Percentiles rank a stretch among this genome's conserved stretches.
Evolutionary conservation across 2,329 filamentous ascomycete species (phyloP).

Genomic region (Acrocalymma vagum): DNA sequence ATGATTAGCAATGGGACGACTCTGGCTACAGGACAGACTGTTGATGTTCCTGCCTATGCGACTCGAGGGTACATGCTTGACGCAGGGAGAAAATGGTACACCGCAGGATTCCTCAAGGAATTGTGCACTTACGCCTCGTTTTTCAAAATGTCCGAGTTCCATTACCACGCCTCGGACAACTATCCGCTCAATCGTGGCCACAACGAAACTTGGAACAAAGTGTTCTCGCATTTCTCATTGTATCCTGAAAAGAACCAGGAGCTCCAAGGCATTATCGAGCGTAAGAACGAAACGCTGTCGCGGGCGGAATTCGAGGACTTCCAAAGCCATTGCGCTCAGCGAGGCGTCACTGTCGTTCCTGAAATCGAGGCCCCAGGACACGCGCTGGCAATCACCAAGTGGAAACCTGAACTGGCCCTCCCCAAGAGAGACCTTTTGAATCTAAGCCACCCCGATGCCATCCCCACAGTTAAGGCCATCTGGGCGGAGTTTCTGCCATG

Average conservation of each 20-base stretch:
- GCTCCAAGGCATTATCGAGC: constrained; percentile 41
- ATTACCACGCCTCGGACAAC: constrained; percentile 61
- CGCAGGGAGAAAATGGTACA: constrained; percentile 56
- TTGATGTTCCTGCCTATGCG: constrained; percentile 55
- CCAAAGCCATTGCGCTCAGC: constrained; percentile 41
- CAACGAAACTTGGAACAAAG: constrained; percentile 56
- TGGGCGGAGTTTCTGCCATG: constrained; percentile 50
- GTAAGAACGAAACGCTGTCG: constrained; percentile 46
- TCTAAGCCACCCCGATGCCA: constrained; percentile 44
- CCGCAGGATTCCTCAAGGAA: constrained; percentile 52
- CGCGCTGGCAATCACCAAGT: constrained; percentile 47
- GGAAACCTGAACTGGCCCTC: constrained; percentile 49
- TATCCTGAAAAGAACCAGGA: constrained; percentile 45
- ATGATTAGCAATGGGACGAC: constrained; percentile 44
- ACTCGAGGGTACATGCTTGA: constrained; percentile 57
- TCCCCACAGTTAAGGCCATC: constrained; percentile 46
- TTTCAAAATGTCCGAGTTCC: constrained; percentile 60
- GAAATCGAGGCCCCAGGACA: constrained; percentile 50
- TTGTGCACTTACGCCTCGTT: constrained; percentile 56
- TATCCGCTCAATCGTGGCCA: constrained; percentile 57
- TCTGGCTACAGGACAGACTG: constrained; percentile 34
- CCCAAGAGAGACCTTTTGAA: constrained; percentile 47
- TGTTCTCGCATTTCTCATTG: constrained; percentile 57
- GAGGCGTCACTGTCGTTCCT: constrained; percentile 47
- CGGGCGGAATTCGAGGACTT: constrained; percentile 45